phyloP scores from a whole-genome alignment of 306 rosid species.

The Gynostemma pentaphyllum region DNA sequence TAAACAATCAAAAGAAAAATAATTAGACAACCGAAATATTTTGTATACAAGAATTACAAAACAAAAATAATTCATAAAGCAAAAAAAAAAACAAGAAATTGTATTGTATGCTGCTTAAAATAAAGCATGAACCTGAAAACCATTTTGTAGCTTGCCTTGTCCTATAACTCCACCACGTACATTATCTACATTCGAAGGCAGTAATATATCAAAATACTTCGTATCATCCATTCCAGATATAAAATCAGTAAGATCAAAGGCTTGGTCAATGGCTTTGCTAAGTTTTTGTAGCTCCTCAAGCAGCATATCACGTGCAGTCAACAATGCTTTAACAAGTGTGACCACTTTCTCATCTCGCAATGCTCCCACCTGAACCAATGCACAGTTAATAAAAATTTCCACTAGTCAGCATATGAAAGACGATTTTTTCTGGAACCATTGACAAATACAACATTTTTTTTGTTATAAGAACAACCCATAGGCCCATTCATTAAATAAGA shows the following conservation, averaged over 20 bases:
- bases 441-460: not conserved
- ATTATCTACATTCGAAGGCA: slow-evolving; percentile 26
- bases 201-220: slow-evolving; percentile 27
- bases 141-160: slow-evolving; percentile 66
- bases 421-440: slow-evolving; percentile 1
- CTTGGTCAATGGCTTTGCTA: slow-evolving; percentile 44
- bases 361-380: slow-evolving; percentile 26
- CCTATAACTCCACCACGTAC: slow-evolving; percentile 29
- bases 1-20: slow-evolving; percentile 1
- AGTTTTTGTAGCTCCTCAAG: slow-evolving; percentile 66
- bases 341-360: slow-evolving; percentile 25
- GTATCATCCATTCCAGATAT: slow-evolving; percentile 45
- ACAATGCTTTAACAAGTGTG: slow-evolving; percentile 48
- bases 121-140: slow-evolving; percentile 56
- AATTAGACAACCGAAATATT: not conserved
- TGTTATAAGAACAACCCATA: not conserved
- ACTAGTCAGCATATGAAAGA: slow-evolving; percentile 21
- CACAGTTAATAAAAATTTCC: slow-evolving; percentile 32
- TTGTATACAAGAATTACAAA: not conserved
- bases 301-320: slow-evolving; percentile 60
- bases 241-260: slow-evolving; percentile 57
- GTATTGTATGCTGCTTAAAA: slow-evolving; percentile 17
- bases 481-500: too few species aligned
- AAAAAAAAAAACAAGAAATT: not conserved
- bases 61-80: not conserved